Base-by-base conservation (phyloP, 78 protist species). In the Blattamonas nauphoetae region DNA sequence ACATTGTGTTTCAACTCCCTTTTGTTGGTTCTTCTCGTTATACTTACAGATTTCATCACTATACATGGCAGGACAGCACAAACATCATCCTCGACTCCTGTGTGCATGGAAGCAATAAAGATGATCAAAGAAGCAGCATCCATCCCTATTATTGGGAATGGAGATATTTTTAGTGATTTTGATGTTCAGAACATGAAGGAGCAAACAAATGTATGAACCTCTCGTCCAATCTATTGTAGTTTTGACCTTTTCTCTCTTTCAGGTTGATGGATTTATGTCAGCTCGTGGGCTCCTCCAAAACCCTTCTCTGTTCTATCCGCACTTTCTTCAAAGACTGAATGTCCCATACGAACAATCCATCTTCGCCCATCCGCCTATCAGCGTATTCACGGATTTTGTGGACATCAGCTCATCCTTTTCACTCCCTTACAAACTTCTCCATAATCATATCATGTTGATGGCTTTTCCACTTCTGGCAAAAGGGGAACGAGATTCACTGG, bases 221-320 rank as follows among this genome's bases (percentile, higher is more conserved):
- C 29, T 79, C 41, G 4, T 4, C 6, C 83, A 5, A 21, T 79
- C 41, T 79, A 21, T 79, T 21, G 4, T 6, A 6, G 29, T 79
- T 6, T 79, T 5, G 4, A 32, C 41, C 41, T 38, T 6, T 79
- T 6, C 41, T 79, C 32, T 21, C 33, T 79, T 33, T 21, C 71
- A 79, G 83, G 83, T 79, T 5, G 21, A 79, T 21, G 83, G 83
- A 6, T 4, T 79, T 11, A 79, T 79, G 83, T 79, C 83, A 38
- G 83, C 83, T 11, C 83, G 83, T 6, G 83, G 83, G 33, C 83
- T 79, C 21, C 83, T 79, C 83, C 83, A 79, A 21, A 79, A 79
- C 41, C 83, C 83, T 4, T 4, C 83, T 11, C 41, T 79, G 29
- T 79, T 33, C 83, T n/a, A n/a, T n/a, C n/a, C n/a, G n/a, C n/a